phyloP scores from a whole-genome alignment of 1,139 yeast genomes.

The Yamadazyma friedrichii region DNA sequence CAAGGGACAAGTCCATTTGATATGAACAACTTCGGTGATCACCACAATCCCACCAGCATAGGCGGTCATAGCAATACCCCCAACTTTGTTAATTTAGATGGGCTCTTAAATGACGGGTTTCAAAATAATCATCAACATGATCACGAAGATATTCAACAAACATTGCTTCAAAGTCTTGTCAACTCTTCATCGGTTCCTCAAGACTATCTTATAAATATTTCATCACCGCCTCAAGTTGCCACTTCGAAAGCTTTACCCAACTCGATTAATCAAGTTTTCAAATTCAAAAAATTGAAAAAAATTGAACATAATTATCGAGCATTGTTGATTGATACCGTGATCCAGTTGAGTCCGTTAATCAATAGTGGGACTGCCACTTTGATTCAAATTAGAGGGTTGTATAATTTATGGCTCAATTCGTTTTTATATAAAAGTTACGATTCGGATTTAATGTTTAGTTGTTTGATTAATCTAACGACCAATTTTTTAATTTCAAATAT shows the following conservation, averaged over 20 bases:
- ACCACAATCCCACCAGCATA: neutral
- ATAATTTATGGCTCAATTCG: slow-evolving; percentile 34
- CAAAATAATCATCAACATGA: neutral
- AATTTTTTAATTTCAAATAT: slow-evolving; percentile 39
- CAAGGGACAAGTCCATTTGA: slow-evolving; percentile 11
- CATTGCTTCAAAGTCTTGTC: slow-evolving; percentile 13
- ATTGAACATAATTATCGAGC: slow-evolving; percentile 18
- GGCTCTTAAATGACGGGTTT: neutral
- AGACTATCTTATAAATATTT: slow-evolving; percentile 11
- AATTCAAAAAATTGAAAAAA: slow-evolving; percentile 16
- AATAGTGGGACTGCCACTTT: slow-evolving; percentile 29
- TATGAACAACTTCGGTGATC: neutral
- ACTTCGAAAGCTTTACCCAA: slow-evolving; percentile 19
- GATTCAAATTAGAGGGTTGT: slow-evolving; percentile 30
- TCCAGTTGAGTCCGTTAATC: slow-evolving; percentile 21
- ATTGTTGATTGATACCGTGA: slow-evolving; percentile 15
- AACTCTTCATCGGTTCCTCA: slow-evolving; percentile 13
- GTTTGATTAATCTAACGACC: slow-evolving; percentile 40
- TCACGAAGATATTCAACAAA: slow-evolving; percentile 11
- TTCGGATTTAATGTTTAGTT: slow-evolving; percentile 34
- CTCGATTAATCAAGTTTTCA: slow-evolving; percentile 13
- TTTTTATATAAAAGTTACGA: slow-evolving; percentile 27
- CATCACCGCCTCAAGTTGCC: slow-evolving; percentile 8
- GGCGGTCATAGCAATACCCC: neutral
- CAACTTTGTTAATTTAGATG: slow-evolving; percentile 4